Percentiles rank a stretch among this genome's conserved stretches.
Conservation (phyloP, 1,284 basidiomycete species). For the Trametes pubescens region DNA sequence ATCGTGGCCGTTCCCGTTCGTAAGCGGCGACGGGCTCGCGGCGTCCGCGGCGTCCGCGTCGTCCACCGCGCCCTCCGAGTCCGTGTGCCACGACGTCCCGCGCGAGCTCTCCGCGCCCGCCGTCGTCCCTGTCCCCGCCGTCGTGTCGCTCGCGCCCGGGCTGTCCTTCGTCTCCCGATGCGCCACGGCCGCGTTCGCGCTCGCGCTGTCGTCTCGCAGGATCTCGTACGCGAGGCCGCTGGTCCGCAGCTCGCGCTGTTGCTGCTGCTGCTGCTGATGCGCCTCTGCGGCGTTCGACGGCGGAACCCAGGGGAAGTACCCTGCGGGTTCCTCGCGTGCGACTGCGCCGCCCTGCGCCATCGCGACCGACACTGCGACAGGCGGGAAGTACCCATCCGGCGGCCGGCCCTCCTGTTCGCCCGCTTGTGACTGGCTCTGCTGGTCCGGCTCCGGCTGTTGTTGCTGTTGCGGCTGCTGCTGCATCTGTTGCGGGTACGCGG, state of each 20-base stretch:
- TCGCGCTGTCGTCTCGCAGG: constrained; percentile 34
- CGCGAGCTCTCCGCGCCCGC: constrained; percentile 33
- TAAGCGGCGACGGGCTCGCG: constrained; percentile 20
- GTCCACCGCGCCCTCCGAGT: constrained; percentile 22
- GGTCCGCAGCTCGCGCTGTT: constrained; percentile 27
- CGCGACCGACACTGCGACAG: constrained; percentile 37
- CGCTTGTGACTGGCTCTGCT: constrained; percentile 19
- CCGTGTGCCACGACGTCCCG: constrained; percentile 39
- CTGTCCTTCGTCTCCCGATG: constrained; percentile 17
- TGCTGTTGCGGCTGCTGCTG: constrained; percentile 21
- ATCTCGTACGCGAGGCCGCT: constrained; percentile 54
- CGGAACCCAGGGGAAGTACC: constrained; percentile 56
- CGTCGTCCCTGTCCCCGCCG: constrained; percentile 23
- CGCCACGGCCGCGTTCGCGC: constrained; percentile 9
- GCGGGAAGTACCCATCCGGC: constrained; percentile 42
- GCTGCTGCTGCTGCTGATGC: constrained; percentile 9
- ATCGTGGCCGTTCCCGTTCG: constrained; percentile 30
- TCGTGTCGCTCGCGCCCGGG: constrained; percentile 32
- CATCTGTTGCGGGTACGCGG: constrained; percentile 19
- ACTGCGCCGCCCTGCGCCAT: constrained; percentile 26
- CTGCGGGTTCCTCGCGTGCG: constrained; percentile 39
- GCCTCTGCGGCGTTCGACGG: constrained; percentile 18
- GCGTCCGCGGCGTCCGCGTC: constrained; percentile 26
- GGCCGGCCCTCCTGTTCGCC: constrained; percentile 22
- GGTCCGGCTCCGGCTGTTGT: constrained; percentile 15